A percentile compares a stretch with the other conserved stretches of the same genome.
Conservation (phyloP, 768 basidiomycete species). For the Lactifluus piperatus region DNA sequence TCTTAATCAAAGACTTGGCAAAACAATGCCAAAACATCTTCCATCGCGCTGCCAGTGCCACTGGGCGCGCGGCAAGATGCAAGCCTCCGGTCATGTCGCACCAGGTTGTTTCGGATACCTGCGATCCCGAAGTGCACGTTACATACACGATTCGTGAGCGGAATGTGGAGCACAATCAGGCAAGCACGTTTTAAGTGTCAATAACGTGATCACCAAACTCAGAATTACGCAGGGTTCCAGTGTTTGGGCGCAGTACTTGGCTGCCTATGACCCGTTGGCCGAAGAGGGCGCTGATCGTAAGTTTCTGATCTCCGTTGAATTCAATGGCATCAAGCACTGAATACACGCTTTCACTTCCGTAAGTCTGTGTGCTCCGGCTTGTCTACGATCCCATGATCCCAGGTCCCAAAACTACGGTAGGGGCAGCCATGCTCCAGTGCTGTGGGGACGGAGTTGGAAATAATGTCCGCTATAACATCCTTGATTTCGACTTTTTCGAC, state of each 20-base stretch:
- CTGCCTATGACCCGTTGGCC: conserved; percentile 1
- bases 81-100: conserved; percentile 21
- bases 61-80: conserved; percentile 45
- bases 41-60: conserved; percentile 50
- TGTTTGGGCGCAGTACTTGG: conserved; percentile 15
- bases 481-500: conserved; percentile 76
- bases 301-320: conserved; percentile 24
- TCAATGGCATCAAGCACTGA: conserved; percentile 14
- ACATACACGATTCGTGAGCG: conserved; percentile 18
- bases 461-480: conserved; percentile 38
- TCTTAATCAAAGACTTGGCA: conserved; percentile 53
- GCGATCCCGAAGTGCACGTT: conserved; percentile 9
- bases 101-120: background rate
- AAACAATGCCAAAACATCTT: conserved; percentile 54
- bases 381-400: conserved; percentile 37
- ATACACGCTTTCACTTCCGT: conserved; percentile 14
- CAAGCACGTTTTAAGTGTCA: conserved; percentile 12
- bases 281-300: conserved; percentile 38
- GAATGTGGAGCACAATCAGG: conserved; percentile 17
- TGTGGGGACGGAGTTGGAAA: conserved; percentile 32
- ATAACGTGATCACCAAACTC: conserved; percentile 14
- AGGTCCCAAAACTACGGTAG: conserved; percentile 33
- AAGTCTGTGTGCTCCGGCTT: conserved; percentile 52
- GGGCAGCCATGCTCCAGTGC: conserved; percentile 45
- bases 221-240: conserved; percentile 7